Percentiles rank a stretch among this genome's conserved stretches.
Conservation (phyloP, 2,329 filamentous ascomycete species). For the Penicillium sp. region DNA sequence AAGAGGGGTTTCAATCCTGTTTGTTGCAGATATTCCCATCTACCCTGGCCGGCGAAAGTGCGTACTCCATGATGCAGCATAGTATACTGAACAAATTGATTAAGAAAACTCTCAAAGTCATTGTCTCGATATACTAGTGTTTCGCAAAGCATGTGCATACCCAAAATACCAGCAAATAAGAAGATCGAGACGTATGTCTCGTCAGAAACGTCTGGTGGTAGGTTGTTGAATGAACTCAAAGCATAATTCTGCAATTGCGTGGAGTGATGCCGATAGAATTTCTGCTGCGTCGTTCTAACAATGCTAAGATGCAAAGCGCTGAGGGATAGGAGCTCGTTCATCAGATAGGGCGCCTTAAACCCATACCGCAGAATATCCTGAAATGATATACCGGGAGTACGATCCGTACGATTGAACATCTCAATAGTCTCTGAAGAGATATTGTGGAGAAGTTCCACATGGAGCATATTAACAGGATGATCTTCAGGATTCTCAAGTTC, state of each 20-base stretch:
- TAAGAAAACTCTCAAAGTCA: slow-evolving; percentile 39
- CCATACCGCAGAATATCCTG: slow-evolving; percentile 5
- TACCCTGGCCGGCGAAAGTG: slow-evolving; percentile 11
- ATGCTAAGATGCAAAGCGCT: slow-evolving; percentile 47
- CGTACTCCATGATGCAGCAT: slow-evolving; percentile 29
- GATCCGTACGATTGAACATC: not conserved
- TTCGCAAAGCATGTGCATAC: slow-evolving; percentile 50
- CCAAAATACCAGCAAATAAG: slow-evolving; percentile 23
- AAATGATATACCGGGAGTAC: not conserved
- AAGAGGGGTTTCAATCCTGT: slow-evolving; percentile 14
- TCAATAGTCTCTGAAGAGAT: slow-evolving; percentile 16
- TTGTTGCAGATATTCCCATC: slow-evolving; percentile 18
- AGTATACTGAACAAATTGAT: slow-evolving; percentile 28
- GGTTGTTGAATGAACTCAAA: slow-evolving; percentile 16
- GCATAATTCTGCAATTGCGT: slow-evolving; percentile 39
- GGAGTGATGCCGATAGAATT: slow-evolving; percentile 30
- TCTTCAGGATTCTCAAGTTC: slow-evolving; percentile 2
- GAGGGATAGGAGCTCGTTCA: slow-evolving; percentile 50
- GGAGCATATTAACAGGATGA: slow-evolving; percentile 29
- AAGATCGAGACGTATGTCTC: slow-evolving; percentile 23
- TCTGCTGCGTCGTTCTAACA: slow-evolving; percentile 37
- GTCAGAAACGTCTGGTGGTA: slow-evolving; percentile 6
- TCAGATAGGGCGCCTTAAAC: slow-evolving; percentile 43
- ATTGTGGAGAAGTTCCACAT: slow-evolving; percentile 33
- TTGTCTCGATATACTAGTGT: slow-evolving; percentile 42